Evolutionary conservation across 169 alveolate species (phyloP), one percentile per base, ranked within the genome.

Genomic region (Cryptosporidium sp.): DNA sequence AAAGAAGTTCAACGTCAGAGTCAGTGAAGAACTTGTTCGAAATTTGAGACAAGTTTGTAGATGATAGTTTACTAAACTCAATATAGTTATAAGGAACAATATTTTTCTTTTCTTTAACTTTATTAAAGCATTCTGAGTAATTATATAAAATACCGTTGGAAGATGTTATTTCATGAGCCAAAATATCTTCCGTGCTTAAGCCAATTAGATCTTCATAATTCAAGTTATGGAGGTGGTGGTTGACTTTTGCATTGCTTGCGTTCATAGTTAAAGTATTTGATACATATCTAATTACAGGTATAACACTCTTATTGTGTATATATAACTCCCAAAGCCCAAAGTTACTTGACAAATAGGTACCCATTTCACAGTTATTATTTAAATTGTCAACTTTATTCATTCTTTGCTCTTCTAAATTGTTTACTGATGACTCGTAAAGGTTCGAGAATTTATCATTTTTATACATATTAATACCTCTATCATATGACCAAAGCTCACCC

Each of bases 291-390:
- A 80, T 80, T 59, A 43, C 59, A 33, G 89, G 89, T 26, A 59
- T 8, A 37, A 80, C 75, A 21, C 75, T 59, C 62, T 59, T 80
- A 37, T 65, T 62, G 12, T 45, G 59, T 5, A 80, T 18, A 48
- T 80, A 80, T 26, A 80, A 41, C 62, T 80, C 89, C 89, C 89
- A 80, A 3, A 80, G 51, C n/a, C 69, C 89, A 80, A 80, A 65
- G 62, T 80, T 65, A 7, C 65, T 67, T 16, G 89, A 80, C 33
- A 80, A 23, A 23, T 62, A 43, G 8, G 51, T 58, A 10, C 68
- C 75, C 75, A 65, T 80, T n/a, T 55, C 59, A 43, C 41, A 18
- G 21, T 62, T 43, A 3, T 18, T 31, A 33, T 18, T 26, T 7
- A 33, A 6, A n/a, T 7, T 52, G n/a, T 41, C 41, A 8, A 5